Evolutionary conservation across 805 yeast species (phyloP), one percentile per base, ranked within the genome.

Genomic region (Wickerhamiella kurtzmanii): DNA sequence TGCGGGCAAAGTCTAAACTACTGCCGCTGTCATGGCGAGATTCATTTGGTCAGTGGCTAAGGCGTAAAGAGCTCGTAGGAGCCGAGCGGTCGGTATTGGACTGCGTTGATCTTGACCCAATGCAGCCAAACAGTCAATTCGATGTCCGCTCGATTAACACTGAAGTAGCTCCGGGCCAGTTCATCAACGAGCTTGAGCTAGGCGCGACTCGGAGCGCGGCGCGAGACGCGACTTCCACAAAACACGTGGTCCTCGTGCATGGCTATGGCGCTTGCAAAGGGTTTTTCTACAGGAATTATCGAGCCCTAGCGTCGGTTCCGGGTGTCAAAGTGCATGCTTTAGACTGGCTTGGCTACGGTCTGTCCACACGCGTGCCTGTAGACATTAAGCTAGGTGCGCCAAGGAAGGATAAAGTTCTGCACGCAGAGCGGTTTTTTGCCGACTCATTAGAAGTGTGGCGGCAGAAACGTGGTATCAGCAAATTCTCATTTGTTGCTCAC

Each of bases 181-280:
- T 65, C 55, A 79, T 88, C 48, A 89, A 88, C 64, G 97, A 89
- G 64, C 77, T 87, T 49, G 72, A 67, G 50, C 73, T 88, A 28
- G 15, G 25, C 22, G 22, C 22, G n/a, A 36, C 42, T 2, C 52
- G 44, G 11, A n/a, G n/a, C n/a, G n/a, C n/a, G n/a, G n/a, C n/a
- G n/a, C n/a, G n/a, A n/a, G n/a, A n/a, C n/a, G 44, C 51, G 37
- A 37, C 18, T 2, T 52, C 50, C 37, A 43, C 79, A 51, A 70
- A 54, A 74, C 82, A 63, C 43, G 62, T 87, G 20, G 85, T 92
- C 2, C 63, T 89, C 51, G 65, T 92, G 3, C 98, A 89, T 63
- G 98, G 98, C 0, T 87, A 86, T 59, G 96, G 95, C 1, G 95
- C 97, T 0, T 84, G 94, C 1, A 73, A 87, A 13, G 89, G 94